Conservation (phyloP, 2,329 filamentous ascomycete genomes). For the Aspergillus uvarum region DNA sequence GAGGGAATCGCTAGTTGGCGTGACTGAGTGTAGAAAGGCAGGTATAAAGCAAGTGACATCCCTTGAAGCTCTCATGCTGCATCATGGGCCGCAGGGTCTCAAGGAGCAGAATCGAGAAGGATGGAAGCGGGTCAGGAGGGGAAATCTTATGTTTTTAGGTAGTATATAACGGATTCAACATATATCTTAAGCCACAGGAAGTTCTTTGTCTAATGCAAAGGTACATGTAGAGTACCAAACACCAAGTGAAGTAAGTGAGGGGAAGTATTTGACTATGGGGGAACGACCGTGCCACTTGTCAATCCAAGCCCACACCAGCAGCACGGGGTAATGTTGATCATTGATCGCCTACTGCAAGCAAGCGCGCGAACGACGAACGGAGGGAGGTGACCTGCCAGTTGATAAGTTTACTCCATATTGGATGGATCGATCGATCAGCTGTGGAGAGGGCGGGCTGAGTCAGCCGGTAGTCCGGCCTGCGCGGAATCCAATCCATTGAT, state of each 20-base stretch:
- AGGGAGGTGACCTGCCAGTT: neutral
- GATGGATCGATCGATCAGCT: neutral
- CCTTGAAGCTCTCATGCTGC: neutral
- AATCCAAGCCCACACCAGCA: neutral
- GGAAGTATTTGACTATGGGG: neutral
- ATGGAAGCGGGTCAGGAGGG: neutral
- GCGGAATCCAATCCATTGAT: neutral
- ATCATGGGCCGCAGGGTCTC: neutral
- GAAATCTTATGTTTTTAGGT: neutral
- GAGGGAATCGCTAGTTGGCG: neutral
- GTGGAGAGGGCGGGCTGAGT: neutral
- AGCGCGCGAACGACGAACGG: neutral
- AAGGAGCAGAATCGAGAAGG: neutral
- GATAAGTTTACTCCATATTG: neutral
- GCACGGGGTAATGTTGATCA: constrained; percentile 9
- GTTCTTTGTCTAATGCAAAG: neutral
- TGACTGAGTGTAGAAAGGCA: neutral
- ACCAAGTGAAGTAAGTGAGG: neutral
- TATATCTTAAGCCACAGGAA: neutral
- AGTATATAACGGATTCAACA: too few species aligned
- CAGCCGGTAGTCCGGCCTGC: neutral
- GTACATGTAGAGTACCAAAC: neutral
- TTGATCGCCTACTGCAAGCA: neutral
- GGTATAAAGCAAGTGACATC: neutral
- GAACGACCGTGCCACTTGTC: constrained; percentile 3